Base-by-base conservation (phyloP, 2,329 filamentous ascomycete species). In the Colletotrichum higginsianum region DNA sequence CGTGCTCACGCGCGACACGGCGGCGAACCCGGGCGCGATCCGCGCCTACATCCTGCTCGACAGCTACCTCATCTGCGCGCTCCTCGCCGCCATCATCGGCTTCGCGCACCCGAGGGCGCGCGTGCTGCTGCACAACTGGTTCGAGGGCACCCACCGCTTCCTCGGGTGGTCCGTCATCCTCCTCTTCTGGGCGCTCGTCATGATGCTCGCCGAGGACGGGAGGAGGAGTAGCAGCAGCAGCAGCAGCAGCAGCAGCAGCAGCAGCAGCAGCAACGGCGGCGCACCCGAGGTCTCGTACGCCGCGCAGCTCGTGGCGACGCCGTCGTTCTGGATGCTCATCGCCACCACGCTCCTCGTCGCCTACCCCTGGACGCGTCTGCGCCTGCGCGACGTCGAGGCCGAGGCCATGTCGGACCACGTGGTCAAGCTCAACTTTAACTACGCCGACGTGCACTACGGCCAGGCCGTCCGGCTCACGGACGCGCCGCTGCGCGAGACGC, bases 391-490 rank as follows among this genome's bases (percentile, higher is more conserved):
- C 12, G 92, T 96, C 73, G 83, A 87, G 23, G 85, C 91, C 11
- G 90, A 94, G 77, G 83, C 86, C 4, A 88, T 96, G 21, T 96
- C 93, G 0, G 79, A 86, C 26, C 93, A 95, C 81, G 93, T 93
- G 49, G 84, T 94, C 40, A 89, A 91, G 50, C 87, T 96, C 23
- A 89, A 92, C 78, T 93, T 95, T 77, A 84, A 86, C 77, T 91
- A 93, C 80, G 86, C 88, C 21, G 85, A 87, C 26, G 89, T 90
- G 11, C 85, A 87, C 63, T 85, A 87, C 68, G 86, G 89, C 73
- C 86, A 87, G 67, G 87, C 86, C 56, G 84, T 89, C 63, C 89
- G 91, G 50, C 81, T 94, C 30, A 88, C 92, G 3, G 86, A 87
- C 64, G 84, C 86, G 11, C 92, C 92, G 0, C 83, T 94, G 49